Percentiles rank a stretch among this genome's conserved stretches.
Conservation (phyloP, 2,329 filamentous ascomycete species). For the Venturia nashicola region DNA sequence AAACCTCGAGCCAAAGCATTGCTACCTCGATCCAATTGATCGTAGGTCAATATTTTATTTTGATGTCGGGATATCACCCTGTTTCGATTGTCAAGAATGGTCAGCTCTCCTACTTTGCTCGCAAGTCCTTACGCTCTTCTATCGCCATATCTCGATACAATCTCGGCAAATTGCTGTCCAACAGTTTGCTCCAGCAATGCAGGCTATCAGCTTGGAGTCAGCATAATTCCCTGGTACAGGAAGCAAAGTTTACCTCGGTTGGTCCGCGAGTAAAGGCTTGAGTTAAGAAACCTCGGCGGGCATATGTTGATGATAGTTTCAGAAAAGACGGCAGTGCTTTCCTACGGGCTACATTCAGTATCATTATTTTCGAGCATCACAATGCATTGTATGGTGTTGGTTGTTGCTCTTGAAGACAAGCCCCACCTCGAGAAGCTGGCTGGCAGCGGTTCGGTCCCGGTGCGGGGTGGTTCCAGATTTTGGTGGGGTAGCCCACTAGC, state of each 20-base stretch:
- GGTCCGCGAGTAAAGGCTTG: constrained; percentile 3
- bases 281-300: neutral
- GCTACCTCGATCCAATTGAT: constrained; percentile 60
- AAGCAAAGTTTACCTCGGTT: neutral
- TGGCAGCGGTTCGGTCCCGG: neutral
- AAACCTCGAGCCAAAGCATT: constrained; percentile 65
- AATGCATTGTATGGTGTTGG: neutral
- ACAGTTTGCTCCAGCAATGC: constrained; percentile 56
- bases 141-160: constrained; percentile 55
- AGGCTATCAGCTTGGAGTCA: constrained; percentile 34
- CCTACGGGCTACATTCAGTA: neutral
- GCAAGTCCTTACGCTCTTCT: constrained; percentile 39
- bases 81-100: neutral
- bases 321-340: neutral
- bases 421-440: neutral
- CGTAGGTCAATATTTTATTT: constrained; percentile 56
- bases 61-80: constrained; percentile 52
- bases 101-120: neutral
- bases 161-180: constrained; percentile 55
- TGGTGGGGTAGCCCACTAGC: neutral
- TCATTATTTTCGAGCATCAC: neutral
- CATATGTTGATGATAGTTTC: neutral
- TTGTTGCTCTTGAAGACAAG: neutral
- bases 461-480: neutral
- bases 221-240: neutral